phyloP scores from a whole-genome alignment of 345 rosid species.

The Lumnitzera littorea region DNA sequence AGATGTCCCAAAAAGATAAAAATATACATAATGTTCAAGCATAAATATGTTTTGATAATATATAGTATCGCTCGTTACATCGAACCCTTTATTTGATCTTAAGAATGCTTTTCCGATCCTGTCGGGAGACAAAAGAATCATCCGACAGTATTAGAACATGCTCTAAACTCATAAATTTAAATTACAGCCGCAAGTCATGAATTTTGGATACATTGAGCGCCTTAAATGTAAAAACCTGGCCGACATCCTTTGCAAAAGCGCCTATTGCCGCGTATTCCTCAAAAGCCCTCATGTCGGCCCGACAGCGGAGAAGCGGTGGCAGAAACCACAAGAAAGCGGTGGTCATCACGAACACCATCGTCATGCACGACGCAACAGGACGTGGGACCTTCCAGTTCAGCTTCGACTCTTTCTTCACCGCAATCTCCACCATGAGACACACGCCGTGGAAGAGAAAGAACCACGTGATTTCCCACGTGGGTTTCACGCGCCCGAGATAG shows the following conservation, averaged over 20 bases:
- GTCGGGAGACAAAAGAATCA: too few relatives aligned
- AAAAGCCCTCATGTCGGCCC: slow-evolving; percentile 23
- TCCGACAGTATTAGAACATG: too few relatives aligned
- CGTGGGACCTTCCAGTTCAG: slow-evolving; percentile 36
- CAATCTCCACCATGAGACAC: slow-evolving; percentile 15
- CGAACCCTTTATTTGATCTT: too few relatives aligned
- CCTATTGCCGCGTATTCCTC: slow-evolving; percentile 31
- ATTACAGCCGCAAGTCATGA: too few relatives aligned
- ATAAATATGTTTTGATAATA: too few relatives aligned
- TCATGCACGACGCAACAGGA: slow-evolving; percentile 34
- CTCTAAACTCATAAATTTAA: too few relatives aligned
- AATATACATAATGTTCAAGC: too few relatives aligned
- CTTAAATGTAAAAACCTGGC: not conserved
- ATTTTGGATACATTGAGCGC: too few relatives aligned
- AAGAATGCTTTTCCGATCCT: too few relatives aligned
- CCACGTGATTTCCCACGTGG: slow-evolving; percentile 20
- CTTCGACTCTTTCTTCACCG: slow-evolving; percentile 28
- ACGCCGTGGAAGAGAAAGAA: slow-evolving; percentile 28
- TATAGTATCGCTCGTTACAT: too few relatives aligned
- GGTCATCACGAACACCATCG: slow-evolving; percentile 20
- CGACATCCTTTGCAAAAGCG: slow-evolving; percentile 7
- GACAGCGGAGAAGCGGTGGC: slow-evolving; percentile 23
- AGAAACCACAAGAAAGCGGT: slow-evolving; percentile 30
- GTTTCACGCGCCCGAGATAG: slow-evolving; percentile 20
- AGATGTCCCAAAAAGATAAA: too few relatives aligned